Evolutionary conservation across 176 grass and related monocot species (phyloP).

Genomic region (Avena insularis): DNA sequence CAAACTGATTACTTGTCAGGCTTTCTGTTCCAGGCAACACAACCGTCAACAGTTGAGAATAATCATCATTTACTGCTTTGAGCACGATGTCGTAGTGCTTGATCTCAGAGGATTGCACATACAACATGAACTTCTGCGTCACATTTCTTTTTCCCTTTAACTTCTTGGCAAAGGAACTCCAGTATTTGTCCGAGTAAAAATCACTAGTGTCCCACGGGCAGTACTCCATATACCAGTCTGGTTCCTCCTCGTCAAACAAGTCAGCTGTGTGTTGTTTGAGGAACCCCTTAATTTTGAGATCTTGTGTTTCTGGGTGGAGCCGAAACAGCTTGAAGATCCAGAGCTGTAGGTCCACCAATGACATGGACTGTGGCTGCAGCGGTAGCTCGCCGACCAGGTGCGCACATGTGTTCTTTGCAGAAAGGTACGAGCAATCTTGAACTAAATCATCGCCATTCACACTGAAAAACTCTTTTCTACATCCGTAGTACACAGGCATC

Average conservation of each 20-base stretch:
- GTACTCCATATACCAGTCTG: background rate
- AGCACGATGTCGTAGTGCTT: background rate
- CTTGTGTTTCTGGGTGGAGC: conserved; percentile 40
- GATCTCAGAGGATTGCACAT: conserved; percentile 40
- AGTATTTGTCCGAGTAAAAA: background rate
- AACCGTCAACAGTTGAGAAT: conserved; percentile 11
- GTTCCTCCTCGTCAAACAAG: background rate
- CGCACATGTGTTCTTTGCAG: background rate
- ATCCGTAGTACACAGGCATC: too few relatives aligned
- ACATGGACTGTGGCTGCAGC: conserved; percentile 23
- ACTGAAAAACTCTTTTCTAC: too few relatives aligned
- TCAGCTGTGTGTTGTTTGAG: background rate
- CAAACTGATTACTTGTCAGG: background rate
- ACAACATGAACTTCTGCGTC: conserved; percentile 12
- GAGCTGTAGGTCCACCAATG: conserved; percentile 29
- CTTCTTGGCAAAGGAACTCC: conserved; percentile 31
- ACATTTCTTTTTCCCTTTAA: conserved; percentile 27
- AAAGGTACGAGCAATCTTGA: background rate
- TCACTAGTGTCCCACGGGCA: background rate
- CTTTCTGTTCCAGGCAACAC: conserved; percentile 6
- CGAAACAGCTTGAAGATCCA: conserved; percentile 28
- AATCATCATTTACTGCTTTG: background rate
- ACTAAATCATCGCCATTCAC: too few relatives aligned
- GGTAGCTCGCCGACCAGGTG: background rate
- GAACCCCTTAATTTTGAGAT: conserved; percentile 11